Evolutionary conservation across 768 basidiomycete genomes (phyloP).

Genomic region (Dacryopinax spathularia): DNA sequence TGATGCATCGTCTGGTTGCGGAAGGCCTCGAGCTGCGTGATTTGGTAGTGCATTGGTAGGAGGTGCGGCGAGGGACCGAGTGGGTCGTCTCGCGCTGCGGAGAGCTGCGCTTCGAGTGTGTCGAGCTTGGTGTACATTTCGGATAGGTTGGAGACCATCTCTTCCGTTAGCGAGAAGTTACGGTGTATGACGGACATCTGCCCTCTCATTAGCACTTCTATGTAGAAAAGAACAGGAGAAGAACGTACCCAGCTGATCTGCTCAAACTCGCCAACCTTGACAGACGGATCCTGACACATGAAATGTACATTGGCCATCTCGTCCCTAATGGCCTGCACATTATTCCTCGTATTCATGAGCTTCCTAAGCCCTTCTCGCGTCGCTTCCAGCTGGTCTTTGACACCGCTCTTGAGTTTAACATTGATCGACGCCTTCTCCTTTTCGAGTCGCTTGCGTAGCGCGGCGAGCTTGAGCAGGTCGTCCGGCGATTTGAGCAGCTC

Average conservation of each 20-base stretch:
- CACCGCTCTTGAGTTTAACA: conserved; percentile 73
- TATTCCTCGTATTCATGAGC: conserved; percentile 57
- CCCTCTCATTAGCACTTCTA: not conserved
- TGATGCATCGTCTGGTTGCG: conserved; percentile 90
- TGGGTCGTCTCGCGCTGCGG: conserved; percentile 58
- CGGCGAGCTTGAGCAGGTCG: conserved; percentile 75
- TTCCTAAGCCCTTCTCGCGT: conserved; percentile 79
- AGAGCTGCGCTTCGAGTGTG: conserved; percentile 62
- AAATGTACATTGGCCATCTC: conserved; percentile 72
- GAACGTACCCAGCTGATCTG: conserved; percentile 79
- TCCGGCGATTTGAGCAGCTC: conserved; percentile 89
- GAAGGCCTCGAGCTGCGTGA: conserved; percentile 85
- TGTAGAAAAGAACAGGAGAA: not conserved
- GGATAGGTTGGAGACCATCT: conserved; percentile 87
- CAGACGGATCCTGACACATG: conserved; percentile 59
- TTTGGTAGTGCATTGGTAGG: conserved; percentile 76
- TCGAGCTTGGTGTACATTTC: conserved; percentile 81
- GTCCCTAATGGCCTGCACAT: conserved; percentile 71
- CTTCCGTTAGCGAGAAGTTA: conserved; percentile 87
- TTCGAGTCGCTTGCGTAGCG: conserved; percentile 84
- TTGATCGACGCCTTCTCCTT: conserved; percentile 95
- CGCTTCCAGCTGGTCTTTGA: conserved; percentile 83
- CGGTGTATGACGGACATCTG: conserved; percentile 93
- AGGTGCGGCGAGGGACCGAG: conserved; percentile 78
- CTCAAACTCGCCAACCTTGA: conserved; percentile 73